A percentile compares a stretch with the other conserved stretches of the same genome.
Conservation (phyloP, 441 rosid genomes). For the Capsella rubella region DNA sequence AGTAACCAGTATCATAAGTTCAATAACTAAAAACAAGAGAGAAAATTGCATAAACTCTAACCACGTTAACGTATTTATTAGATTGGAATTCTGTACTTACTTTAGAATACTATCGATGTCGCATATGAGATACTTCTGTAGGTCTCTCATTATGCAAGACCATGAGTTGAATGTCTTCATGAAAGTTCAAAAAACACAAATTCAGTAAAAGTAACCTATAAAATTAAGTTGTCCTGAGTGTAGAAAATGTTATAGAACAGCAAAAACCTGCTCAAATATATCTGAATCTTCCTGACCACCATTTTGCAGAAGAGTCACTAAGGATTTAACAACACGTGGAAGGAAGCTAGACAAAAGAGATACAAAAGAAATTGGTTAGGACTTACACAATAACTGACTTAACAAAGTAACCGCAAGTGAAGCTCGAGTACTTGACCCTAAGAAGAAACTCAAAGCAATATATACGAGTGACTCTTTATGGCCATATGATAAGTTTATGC, state of each 20-base stretch:
- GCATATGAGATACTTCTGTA: conserved; percentile 69
- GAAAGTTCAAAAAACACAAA: not conserved
- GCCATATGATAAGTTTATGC: not conserved
- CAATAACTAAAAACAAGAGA: too few species aligned
- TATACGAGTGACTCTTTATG: not conserved
- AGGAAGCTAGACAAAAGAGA: conserved; percentile 50
- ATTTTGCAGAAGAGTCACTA: conserved; percentile 62
- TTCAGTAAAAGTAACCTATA: not conserved
- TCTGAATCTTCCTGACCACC: conserved; percentile 62
- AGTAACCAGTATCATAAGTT: too few species aligned
- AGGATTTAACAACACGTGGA: conserved; percentile 66
- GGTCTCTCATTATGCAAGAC: conserved; percentile 58
- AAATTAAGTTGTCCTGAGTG: not conserved
- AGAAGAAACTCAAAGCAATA: not conserved
- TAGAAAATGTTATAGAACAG: conserved; percentile 14
- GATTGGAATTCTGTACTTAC: conserved; percentile 49
- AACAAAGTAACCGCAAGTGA: not conserved
- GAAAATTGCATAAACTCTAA: too few species aligned
- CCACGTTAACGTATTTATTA: too few species aligned
- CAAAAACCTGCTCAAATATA: conserved; percentile 82
- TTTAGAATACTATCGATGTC: conserved; percentile 58
- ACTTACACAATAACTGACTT: not conserved
- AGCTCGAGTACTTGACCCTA: not conserved
- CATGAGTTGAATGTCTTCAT: conserved; percentile 84
- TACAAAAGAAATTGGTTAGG: not conserved